These are phyloP conservation scores for Lentinula edodes DNA, from an alignment of 768 basidiomycete genomes.

Conservation along the genomic window DNA sequence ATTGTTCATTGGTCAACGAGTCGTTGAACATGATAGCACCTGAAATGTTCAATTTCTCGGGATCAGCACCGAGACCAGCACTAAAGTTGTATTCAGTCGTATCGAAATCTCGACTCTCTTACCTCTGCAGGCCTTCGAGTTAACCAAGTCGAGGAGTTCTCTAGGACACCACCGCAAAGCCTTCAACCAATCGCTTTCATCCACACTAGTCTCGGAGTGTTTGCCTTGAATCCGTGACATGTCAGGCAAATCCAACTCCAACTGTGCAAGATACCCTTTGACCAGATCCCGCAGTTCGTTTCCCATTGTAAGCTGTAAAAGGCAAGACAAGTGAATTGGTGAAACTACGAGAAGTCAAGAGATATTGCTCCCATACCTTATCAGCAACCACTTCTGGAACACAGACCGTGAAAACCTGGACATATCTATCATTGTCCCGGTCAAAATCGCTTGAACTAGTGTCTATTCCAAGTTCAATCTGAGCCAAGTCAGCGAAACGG, in stretches of 20 bases:
- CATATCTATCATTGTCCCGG: constrained; percentile 36
- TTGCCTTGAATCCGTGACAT: constrained; percentile 20
- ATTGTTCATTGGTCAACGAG: constrained; percentile 58
- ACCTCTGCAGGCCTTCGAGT: constrained; percentile 97
- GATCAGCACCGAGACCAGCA: not conserved
- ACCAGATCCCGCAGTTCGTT: constrained; percentile 73
- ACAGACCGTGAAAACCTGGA: constrained; percentile 56
- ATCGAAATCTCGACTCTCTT: constrained; percentile 49
- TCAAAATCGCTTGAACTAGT: constrained; percentile 15
- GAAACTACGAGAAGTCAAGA: constrained; percentile 4
- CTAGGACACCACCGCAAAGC: constrained; percentile 80
- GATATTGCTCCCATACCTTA: constrained; percentile 39
- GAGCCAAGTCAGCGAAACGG: constrained; percentile 35
- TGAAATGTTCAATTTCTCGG: constrained; percentile 22
- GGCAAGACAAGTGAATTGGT: constrained; percentile 7
- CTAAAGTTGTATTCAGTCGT: not conserved
- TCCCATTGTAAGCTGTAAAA: constrained; percentile 50
- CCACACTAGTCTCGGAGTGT: constrained; percentile 7
- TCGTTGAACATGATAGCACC: constrained; percentile 99
- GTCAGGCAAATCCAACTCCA: constrained; percentile 41
- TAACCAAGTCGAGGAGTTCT: constrained; percentile 75
- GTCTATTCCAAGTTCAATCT: constrained; percentile 15
- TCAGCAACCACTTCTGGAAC: constrained; percentile 70
- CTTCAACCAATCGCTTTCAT: constrained; percentile 51
- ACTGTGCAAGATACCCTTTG: constrained; percentile 62